Evolutionary conservation across 305 asterid species (phyloP).

Genomic region (Withania somnifera): DNA sequence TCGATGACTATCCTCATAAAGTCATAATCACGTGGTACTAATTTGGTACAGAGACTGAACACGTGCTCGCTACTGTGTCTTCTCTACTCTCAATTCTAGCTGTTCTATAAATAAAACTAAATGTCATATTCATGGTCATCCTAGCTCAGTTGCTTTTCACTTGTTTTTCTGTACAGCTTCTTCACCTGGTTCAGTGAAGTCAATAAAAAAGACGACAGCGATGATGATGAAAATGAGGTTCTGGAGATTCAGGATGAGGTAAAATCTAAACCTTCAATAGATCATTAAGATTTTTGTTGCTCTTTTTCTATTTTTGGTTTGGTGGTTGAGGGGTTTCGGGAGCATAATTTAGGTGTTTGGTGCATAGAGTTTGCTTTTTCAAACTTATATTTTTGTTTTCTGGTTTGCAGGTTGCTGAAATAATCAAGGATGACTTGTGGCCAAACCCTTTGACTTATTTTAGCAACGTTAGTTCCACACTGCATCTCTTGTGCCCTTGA

Average conservation of each 20-base stretch:
- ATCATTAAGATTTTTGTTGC: neutral
- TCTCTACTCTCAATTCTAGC: neutral
- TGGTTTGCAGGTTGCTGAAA: constrained; percentile 64
- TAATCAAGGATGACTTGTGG: constrained; percentile 96
- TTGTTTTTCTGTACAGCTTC: constrained; percentile 50
- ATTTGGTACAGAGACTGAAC: neutral
- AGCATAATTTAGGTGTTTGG: neutral
- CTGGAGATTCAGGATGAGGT: constrained; percentile 71
- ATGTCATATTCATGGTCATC: neutral
- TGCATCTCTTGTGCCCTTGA: neutral
- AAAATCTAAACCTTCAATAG: neutral
- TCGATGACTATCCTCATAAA: neutral
- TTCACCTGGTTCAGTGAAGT: constrained; percentile 70
- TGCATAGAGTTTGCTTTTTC: neutral
- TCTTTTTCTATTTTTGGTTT: neutral
- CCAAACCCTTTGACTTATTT: constrained; percentile 80
- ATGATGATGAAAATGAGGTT: constrained; percentile 29
- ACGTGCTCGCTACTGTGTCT: neutral
- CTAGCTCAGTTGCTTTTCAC: neutral
- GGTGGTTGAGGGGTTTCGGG: neutral
- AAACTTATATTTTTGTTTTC: neutral
- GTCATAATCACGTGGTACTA: neutral
- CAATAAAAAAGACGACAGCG: constrained; percentile 40
- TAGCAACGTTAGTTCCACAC: constrained; percentile 37
- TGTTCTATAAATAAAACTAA: neutral